Conservation (phyloP, 148 eudicot genomes). For the Camellia japonica region DNA sequence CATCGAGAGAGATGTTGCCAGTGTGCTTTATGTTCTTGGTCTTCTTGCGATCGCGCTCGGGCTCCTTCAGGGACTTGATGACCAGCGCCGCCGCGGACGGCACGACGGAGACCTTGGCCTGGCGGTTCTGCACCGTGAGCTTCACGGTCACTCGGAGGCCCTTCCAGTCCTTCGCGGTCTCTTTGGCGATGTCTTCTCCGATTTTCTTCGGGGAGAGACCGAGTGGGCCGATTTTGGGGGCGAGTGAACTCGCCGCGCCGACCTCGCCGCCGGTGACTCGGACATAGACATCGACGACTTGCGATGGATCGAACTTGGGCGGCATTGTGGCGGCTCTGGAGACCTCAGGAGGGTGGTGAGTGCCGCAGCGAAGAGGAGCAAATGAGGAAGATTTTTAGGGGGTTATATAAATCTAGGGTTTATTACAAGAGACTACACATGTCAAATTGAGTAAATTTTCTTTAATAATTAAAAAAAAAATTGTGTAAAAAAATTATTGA, state of each 20-base stretch:
- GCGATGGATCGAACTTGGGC: constrained; percentile 30
- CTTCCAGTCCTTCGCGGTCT: constrained; percentile 30
- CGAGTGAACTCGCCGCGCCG: constrained; percentile 27
- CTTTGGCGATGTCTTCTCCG: constrained; percentile 30
- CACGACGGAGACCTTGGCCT: constrained; percentile 28
- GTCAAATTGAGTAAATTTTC: too few relatives aligned
- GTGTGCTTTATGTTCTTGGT: constrained; percentile 25
- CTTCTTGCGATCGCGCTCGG: constrained; percentile 27
- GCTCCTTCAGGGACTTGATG: constrained; percentile 26
- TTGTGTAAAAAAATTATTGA: too few relatives aligned
- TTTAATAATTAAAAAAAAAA: too few relatives aligned
- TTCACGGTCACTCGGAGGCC: constrained; percentile 28
- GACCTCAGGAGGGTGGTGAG: background rate
- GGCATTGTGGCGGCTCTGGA: constrained; percentile 17
- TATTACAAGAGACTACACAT: background rate
- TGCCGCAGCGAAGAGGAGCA: background rate
- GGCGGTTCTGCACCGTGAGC: constrained; percentile 30
- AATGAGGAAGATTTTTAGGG: background rate
- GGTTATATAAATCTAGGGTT: background rate
- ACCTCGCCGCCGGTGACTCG: constrained; percentile 33
- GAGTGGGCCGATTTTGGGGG: constrained; percentile 29
- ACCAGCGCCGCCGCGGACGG: constrained; percentile 29
- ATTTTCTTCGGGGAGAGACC: constrained; percentile 30
- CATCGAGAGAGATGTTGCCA: constrained; percentile 23
- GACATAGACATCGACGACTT: constrained; percentile 28